Evolutionary conservation across 495 filamentous ascomycete species (phyloP).

Genomic region (Hypomontagnella monticulosa): DNA sequence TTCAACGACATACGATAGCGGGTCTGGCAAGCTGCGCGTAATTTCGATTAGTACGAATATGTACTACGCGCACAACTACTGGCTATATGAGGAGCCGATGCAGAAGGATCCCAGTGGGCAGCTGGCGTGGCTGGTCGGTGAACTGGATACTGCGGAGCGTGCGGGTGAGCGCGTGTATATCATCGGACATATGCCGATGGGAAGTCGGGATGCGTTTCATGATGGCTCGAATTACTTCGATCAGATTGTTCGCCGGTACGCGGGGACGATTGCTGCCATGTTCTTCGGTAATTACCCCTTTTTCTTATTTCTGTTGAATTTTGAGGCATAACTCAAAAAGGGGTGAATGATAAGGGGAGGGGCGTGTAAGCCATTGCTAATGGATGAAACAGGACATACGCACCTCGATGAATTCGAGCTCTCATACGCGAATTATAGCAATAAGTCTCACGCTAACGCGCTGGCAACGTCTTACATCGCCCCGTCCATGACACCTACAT

Average conservation of each 20-base stretch:
- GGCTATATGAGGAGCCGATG: slow-evolving; percentile 60
- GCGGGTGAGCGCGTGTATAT: slow-evolving; percentile 64
- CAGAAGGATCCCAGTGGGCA: slow-evolving; percentile 59
- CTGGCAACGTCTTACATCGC: slow-evolving; percentile 60
- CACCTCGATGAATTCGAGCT: slow-evolving; percentile 66
- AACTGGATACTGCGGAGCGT: slow-evolving; percentile 61
- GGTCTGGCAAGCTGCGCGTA: slow-evolving; percentile 57
- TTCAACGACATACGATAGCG: slow-evolving; percentile 53
- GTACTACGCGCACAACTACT: slow-evolving; percentile 67
- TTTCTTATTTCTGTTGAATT: not conserved
- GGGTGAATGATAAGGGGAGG: not conserved
- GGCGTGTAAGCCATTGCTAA: not conserved
- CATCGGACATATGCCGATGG: slow-evolving; percentile 63
- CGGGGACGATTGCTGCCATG: slow-evolving; percentile 62
- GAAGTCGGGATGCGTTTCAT: slow-evolving; percentile 57
- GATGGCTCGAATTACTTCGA: slow-evolving; percentile 64
- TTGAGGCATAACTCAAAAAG: not conserved
- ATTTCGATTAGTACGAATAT: slow-evolving; percentile 68
- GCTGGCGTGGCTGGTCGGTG: slow-evolving; percentile 60
- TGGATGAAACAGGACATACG: slow-evolving; percentile 54
- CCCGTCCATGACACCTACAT: slow-evolving; percentile 63
- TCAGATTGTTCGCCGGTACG: slow-evolving; percentile 63
- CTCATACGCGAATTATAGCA: slow-evolving; percentile 58
- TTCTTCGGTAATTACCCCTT: slow-evolving; percentile 55
- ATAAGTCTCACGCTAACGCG: slow-evolving; percentile 48